A percentile compares a stretch with the other conserved stretches of the same genome.
Evolutionary conservation across 1,139 yeast genomes (phyloP).

Genomic region (Lodderomyces orthopsilosis): DNA sequence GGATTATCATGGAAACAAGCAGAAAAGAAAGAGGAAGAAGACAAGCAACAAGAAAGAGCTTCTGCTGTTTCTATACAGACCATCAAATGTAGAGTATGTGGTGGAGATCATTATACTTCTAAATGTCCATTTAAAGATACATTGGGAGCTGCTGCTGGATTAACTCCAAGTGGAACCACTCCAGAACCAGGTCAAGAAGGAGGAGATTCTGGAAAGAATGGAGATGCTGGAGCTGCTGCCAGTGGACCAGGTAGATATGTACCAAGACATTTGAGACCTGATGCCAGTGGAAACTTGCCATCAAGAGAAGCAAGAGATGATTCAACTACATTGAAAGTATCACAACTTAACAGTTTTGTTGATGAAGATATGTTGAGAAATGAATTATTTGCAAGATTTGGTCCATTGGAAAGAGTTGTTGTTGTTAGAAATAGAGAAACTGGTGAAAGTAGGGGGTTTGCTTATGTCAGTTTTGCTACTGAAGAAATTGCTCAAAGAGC

Average conservation of each 20-base stretch:
- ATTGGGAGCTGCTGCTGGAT: constrained; percentile 53
- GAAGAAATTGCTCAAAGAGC: constrained; percentile 75
- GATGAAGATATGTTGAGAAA: constrained; percentile 78
- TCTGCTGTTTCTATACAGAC: constrained; percentile 47
- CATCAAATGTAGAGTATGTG: constrained; percentile 85
- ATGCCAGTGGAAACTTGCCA: constrained; percentile 52
- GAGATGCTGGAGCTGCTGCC: constrained; percentile 14
- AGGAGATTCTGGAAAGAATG: constrained; percentile 23
- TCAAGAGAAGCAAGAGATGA: constrained; percentile 69
- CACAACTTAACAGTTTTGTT: constrained; percentile 85
- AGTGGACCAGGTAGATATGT: constrained; percentile 52
- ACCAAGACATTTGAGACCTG: constrained; percentile 74
- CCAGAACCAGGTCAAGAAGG: constrained; percentile 21
- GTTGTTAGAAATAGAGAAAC: constrained; percentile 91
- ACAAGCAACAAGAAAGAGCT: constrained; percentile 53
- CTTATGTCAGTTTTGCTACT: constrained; percentile 84
- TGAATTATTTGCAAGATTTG: constrained; percentile 68
- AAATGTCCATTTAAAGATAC: constrained; percentile 96
- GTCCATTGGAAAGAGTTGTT: constrained; percentile 76
- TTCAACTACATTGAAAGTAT: constrained; percentile 81
- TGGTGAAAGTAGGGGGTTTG: constrained; percentile 93
- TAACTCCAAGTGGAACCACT: constrained; percentile 26
- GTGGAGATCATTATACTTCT: constrained; percentile 90
- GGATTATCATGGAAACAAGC: constrained; percentile 73
- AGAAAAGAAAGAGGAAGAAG: constrained; percentile 55